phyloP scores from a whole-genome alignment of 2,329 filamentous ascomycete species.

The Aspergillus puulaauensis region DNA sequence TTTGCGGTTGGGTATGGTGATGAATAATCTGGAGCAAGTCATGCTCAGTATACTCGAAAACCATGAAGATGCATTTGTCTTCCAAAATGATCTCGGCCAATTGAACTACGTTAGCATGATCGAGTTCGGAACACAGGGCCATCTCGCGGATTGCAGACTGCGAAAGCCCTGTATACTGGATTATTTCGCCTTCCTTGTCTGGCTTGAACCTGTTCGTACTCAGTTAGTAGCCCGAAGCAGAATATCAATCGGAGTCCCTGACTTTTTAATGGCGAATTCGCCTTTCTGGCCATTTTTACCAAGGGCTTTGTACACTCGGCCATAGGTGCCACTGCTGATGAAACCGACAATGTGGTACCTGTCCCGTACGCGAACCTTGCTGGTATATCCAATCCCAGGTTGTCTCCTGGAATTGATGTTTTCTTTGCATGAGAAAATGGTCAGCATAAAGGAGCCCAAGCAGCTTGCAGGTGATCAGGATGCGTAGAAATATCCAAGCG shows the following conservation, averaged over 20 bases:
- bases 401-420: slow-evolving; percentile 40
- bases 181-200: slow-evolving; percentile 92
- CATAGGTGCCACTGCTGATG: slow-evolving; percentile 97
- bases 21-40: slow-evolving; percentile 97
- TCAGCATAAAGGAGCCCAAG: slow-evolving; percentile 23
- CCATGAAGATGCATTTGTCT: slow-evolving; percentile 99
- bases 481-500: neutral
- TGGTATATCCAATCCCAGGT: slow-evolving; percentile 54
- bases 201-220: slow-evolving; percentile 70
- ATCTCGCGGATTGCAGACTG: slow-evolving; percentile 97
- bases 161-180: slow-evolving; percentile 96
- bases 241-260: slow-evolving; percentile 21
- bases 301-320: slow-evolving; percentile 93
- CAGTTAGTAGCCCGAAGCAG: slow-evolving; percentile 15
- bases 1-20: slow-evolving; percentile 86
- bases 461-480: neutral
- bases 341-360: slow-evolving; percentile 96
- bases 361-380: slow-evolving; percentile 85
- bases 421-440: slow-evolving; percentile 27
- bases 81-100: slow-evolving; percentile 95
- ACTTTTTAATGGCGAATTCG: slow-evolving; percentile 99
- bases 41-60: slow-evolving; percentile 98
- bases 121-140: slow-evolving; percentile 90
- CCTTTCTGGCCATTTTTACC: slow-evolving; percentile 70
- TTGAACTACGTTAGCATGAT: slow-evolving; percentile 83